Evolutionary conservation across 208 protist genomes (phyloP), one percentile per base, ranked within the genome.

Genomic region (Trypanosoma avium): DNA sequence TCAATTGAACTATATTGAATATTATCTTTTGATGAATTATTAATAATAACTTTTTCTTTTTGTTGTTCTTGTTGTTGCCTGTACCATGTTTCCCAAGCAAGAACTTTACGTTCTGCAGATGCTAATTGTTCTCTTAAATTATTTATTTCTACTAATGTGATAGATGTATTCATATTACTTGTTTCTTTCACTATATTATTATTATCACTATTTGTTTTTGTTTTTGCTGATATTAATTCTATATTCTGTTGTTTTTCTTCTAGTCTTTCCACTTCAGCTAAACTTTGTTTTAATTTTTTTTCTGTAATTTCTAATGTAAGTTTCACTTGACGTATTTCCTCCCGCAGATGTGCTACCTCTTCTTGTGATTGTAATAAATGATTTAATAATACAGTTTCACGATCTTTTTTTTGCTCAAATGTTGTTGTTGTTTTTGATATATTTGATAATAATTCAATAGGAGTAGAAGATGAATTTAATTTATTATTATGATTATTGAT

Each of bases 81-180:
- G 42, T 82, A 89, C 82, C 82, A 89, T 24, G 57, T 62, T 56
- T 89, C 82, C 82, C 82, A 89, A 26, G 82, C 82, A 30, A 73
- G 53, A 59, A 89, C 40, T 45, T 89, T 89, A 2, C 60, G 62
- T 26, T 76, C 67, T 4, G 75, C 70, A 21, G 38, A 43, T 38
- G 42, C 58, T 43, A 89, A 67, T 30, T 78, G 64, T 33, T 53
- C 38, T 22, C 70, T 49, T 33, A 88, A 55, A n/a, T 56, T 22
- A 35, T 22, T 30, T 26, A 47, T n/a, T 42, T 69, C 53, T 12
- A 9, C 40, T 9, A 2, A 33, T n/a, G 36, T 13, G 3, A 9
- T 15, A n/a, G 22, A 27, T 26, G 27, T 15, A 22, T 50, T 26
- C 10, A 42, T 15, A n/a, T 15, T 15, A 3, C 12, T 42, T 42